phyloP scores from a whole-genome alignment of 306 rosid genomes.

The Ormosia emarginata region DNA sequence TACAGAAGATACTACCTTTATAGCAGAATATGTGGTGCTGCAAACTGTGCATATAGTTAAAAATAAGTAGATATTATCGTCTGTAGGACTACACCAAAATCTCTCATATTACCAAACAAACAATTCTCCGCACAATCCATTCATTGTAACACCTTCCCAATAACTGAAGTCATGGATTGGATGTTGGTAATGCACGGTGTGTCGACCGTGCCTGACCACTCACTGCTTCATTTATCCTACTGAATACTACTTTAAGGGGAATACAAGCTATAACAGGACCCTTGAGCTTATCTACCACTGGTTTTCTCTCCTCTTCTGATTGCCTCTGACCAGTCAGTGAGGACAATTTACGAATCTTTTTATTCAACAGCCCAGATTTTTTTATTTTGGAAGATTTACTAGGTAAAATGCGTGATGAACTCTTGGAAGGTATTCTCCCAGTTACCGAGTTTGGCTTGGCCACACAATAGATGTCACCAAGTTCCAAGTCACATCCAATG shows the following conservation, averaged over 20 bases:
- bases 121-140: constrained; percentile 24
- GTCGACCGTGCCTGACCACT: constrained; percentile 61
- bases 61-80: constrained; percentile 23
- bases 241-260: constrained; percentile 79
- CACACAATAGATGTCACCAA: constrained; percentile 11
- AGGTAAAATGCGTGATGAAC: constrained; percentile 5
- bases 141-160: constrained; percentile 18
- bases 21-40: constrained; percentile 32
- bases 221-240: constrained; percentile 86
- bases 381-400: constrained; percentile 53
- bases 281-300: constrained; percentile 55
- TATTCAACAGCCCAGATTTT: constrained; percentile 62
- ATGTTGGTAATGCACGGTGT: constrained; percentile 38
- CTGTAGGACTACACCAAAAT: constrained; percentile 35
- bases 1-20: constrained; percentile 47
- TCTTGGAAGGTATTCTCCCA: constrained; percentile 46
- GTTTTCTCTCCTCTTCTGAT: constrained; percentile 53
- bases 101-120: constrained; percentile 34
- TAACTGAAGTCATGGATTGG: constrained; percentile 37
- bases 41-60: constrained; percentile 38
- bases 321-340: constrained; percentile 68
- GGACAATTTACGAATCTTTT: constrained; percentile 82
- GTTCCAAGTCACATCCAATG: constrained; percentile 35
- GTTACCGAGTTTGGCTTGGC: constrained; percentile 29
- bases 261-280: constrained; percentile 82